Evolutionary conservation across 768 basidiomycete genomes (phyloP), one percentile per base, ranked within the genome.

Genomic region (Rhodotorula toruloides): DNA sequence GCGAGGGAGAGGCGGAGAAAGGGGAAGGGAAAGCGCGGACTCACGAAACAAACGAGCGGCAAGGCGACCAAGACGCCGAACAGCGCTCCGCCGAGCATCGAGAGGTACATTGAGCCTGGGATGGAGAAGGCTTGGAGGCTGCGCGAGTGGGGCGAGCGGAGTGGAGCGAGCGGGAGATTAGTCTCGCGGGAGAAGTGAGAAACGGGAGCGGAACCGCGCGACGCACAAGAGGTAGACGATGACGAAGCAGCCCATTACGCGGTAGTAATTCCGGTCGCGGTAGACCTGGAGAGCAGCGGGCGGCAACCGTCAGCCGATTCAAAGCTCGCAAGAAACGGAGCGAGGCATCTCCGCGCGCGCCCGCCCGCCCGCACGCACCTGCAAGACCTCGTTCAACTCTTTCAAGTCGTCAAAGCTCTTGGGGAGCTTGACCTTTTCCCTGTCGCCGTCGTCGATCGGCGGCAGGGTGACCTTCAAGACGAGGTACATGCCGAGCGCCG

Each of bases 101-200:
- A 62, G 29, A 54, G 53, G 46, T 62, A 62, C 54, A 62, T 62
- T 2, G 61, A 54, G 17, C 57, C 93, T 0, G 94, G 93, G 21
- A 97, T 83, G 12, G 92, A 93, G 79, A 97, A 98, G 0, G 91
- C 91, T 81, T 98, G 93, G 12, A 97, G 82, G 79, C 92, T 94
- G 75, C 16, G 42, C 2, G 29, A 14, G 32, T 22, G 12, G 49
- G 29, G 52, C 32, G 25, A 13, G 42, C 10, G 27, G n/a, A 37
- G 25, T 22, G 50, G 21, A 16, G 21, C 19, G 42, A 12, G 12
- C 42, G 42, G 42, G 42, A n/a, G n/a, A n/a, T n/a, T n/a, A n/a
- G n/a, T n/a, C n/a, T n/a, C 42, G 42, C 42, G 42, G 21, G 13
- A 12, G 13, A 12, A 42, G 42, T 42, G 42, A 12, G 42, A 42